Evolutionary conservation across 116 monocot genomes (phyloP).

Genomic region (Dioscorea cayenensis): DNA sequence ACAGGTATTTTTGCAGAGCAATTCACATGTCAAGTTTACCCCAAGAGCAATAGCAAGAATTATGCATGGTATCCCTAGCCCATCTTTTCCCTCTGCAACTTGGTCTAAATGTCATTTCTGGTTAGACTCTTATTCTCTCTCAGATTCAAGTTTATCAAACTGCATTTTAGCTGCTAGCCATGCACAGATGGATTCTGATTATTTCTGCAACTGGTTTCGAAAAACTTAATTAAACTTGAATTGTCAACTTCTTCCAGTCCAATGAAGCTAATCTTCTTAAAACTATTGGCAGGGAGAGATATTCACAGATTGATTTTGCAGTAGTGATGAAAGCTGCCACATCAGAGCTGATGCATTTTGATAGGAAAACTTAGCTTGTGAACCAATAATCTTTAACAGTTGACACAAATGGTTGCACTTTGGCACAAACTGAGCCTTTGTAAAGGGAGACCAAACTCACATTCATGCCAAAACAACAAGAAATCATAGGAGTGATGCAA

Average conservation of each 20-base stretch:
- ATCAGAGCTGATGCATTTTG: constrained; percentile 58
- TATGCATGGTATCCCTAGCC: constrained; percentile 96
- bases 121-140: constrained; percentile 18
- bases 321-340: constrained; percentile 84
- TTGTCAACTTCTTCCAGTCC: too few relatives aligned
- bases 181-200: too few relatives aligned
- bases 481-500: too few relatives aligned
- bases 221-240: not conserved
- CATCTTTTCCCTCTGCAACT: constrained; percentile 72
- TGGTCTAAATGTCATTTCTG: constrained; percentile 91
- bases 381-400: too few relatives aligned
- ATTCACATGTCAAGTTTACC: constrained; percentile 69
- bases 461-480: too few relatives aligned
- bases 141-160: too few relatives aligned
- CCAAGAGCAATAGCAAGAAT: constrained; percentile 94
- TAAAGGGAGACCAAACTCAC: too few relatives aligned
- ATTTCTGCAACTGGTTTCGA: too few relatives aligned
- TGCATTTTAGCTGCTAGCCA: too few relatives aligned
- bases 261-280: not conserved
- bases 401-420: too few relatives aligned
- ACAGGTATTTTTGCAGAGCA: constrained; percentile 89
- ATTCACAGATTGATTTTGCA: constrained; percentile 64
- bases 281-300: constrained; percentile 60
- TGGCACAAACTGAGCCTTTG: too few relatives aligned
- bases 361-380: constrained; percentile 21